Evolutionary conservation across 768 basidiomycete species (phyloP), one percentile per base, ranked within the genome.

Genomic region (Chalciporus piperatus): DNA sequence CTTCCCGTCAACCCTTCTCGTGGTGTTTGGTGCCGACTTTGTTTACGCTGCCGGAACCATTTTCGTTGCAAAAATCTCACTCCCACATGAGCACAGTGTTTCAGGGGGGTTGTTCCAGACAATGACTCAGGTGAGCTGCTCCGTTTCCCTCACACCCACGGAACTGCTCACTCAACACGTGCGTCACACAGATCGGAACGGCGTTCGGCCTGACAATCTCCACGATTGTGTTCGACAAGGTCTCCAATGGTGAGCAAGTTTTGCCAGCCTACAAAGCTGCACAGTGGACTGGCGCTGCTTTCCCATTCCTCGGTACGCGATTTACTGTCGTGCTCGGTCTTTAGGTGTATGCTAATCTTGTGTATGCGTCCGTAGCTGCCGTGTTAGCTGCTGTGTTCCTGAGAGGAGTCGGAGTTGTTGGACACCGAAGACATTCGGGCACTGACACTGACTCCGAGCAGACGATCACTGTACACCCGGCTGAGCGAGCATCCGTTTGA

Each of bases 51-150:
- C 82, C 0, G 90, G 89, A 3, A 86, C 85, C 6, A 69, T 92
- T 14, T 92, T 86, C 58, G 79, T 89, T 39, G 85, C 88, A 3
- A 85, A 84, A 59, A 74, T 85, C 10, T 76, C 81, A 2, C 64
- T 76, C 1, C 82, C 81, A 3, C 75, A 85, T 48, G 89, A 92
- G 58, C 89, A 92, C 66, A 84, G 82, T 66, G 73, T 91, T 4
- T 82, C 84, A 6, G 89, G 87, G 3, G 89, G 82, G 11, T 52
- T 90, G 17, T 90, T 91, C 67, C 85, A 87, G 62, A 89, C 89
- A 1, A 82, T 92, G 79, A 84, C 79, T 6, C 85, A 87, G 72
- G 84, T 82, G 51, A 50, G 69, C 59, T 6, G 16, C 46, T n/a
- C 22, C 3, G 30, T 32, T 32, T 32, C 30, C 41, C 14, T 40